Base-by-base conservation (phyloP, 139 green algal genomes). In the Chlorella vulgaris region DNA sequence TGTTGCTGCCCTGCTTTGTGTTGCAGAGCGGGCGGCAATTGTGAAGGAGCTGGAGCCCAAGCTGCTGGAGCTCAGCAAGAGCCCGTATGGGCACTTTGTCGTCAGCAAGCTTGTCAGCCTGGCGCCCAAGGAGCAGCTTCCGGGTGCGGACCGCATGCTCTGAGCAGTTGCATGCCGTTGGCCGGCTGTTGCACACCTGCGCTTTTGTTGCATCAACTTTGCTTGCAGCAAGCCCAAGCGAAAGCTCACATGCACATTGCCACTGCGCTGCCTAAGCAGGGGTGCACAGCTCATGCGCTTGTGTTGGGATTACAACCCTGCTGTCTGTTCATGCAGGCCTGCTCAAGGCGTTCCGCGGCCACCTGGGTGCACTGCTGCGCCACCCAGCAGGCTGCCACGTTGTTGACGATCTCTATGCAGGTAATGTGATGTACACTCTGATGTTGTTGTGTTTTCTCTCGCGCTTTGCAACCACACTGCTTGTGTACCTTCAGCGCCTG, bases 301-400 rank as follows among this genome's bases (percentile, higher is more conserved):
- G n/a, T n/a, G n/a, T n/a, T n/a, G n/a, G n/a, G n/a, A n/a, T n/a
- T n/a, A n/a, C n/a, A n/a, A n/a, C n/a, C n/a, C n/a, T n/a, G n/a
- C n/a, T n/a, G n/a, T n/a, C n/a, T n/a, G n/a, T n/a, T 1, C 51
- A 21, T 29, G 33, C 89, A 96, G 93, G 78, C 50, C 77, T 97
- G 13, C 74, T 94, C 22, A 85, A 85, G 29, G 51, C 88, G 26
- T 94, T 96, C 76, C 89, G 88, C 62, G 93, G 93, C 29, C 89
- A 93, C 51, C 77, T 95, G 21, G 81, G 87, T 1, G 84, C 92
- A 78, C 90, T 98, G 75, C 86, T 98, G 81, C 88, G 94, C 28
- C 95, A 98, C 82, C 94, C 93, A 0, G 89, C 88, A 38, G 95
- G 90, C 68, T 86, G 89, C 0, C 87, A 95, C 35, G 93, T 98